Percentiles rank a stretch among this genome's conserved stretches.
Evolutionary conservation across 169 alveolate genomes (phyloP).

Genomic region (Babesia ovata): DNA sequence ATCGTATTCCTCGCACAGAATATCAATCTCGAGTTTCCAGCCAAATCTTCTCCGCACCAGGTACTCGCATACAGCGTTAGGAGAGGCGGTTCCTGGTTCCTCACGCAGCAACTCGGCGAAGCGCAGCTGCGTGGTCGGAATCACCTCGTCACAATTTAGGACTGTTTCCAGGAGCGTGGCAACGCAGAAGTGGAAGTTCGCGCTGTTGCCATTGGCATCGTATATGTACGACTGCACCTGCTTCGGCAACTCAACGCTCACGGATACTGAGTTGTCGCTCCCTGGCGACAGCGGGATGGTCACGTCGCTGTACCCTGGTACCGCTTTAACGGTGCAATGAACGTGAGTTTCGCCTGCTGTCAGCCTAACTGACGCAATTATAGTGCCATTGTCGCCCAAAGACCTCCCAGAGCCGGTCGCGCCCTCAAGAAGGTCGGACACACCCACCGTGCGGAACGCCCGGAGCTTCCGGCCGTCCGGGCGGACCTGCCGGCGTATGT

Average conservation of each 20-base stretch:
- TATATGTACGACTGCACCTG: conserved; percentile 52
- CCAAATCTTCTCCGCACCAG: conserved; percentile 7
- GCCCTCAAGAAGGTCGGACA: conserved; percentile 34
- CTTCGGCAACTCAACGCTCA: conserved; percentile 46
- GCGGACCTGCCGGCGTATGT: conserved; percentile 39
- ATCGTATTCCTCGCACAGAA: conserved; percentile 62
- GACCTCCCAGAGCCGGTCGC: not conserved
- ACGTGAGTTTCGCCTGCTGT: conserved; percentile 53
- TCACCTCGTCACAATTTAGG: conserved; percentile 39
- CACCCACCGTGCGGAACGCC: conserved; percentile 52
- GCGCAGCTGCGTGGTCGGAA: conserved; percentile 46
- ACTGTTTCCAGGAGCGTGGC: conserved; percentile 34
- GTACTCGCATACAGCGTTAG: not conserved
- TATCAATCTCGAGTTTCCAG: conserved; percentile 50
- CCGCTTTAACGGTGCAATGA: conserved; percentile 46
- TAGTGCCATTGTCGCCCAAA: conserved; percentile 10
- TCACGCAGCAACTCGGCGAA: conserved; percentile 8
- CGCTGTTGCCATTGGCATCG: conserved; percentile 60
- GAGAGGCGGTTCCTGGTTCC: not conserved
- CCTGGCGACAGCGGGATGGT: not conserved
- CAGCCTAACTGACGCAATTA: conserved; percentile 35
- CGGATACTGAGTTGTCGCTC: conserved; percentile 10
- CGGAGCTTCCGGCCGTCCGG: conserved; percentile 64
- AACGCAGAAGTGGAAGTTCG: conserved; percentile 45
- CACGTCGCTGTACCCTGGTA: conserved; percentile 2